Evolutionary conservation across 495 filamentous ascomycete species (phyloP), one percentile per base, ranked within the genome.

Genomic region (Penicillium cataractarum): DNA sequence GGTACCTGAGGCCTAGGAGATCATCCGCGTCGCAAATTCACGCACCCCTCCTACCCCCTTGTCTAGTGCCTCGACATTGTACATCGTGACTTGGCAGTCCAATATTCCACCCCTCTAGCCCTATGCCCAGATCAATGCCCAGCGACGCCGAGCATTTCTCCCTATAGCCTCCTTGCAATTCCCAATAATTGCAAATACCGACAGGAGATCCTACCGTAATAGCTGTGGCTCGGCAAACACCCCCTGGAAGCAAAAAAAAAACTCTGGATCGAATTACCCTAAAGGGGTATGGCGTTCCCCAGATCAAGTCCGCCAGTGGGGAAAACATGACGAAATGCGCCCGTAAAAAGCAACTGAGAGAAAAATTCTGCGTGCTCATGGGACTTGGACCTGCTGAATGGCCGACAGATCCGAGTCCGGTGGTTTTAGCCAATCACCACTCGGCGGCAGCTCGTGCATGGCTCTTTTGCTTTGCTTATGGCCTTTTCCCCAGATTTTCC

Each of bases 401-500:
- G 70, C 59, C 49, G 50, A 63, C 32, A n/a, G 44, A 63, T 65
- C 70, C 70, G 68, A 68, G 65, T 37, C 26, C 54, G 70, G 70
- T 31, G 49, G 0, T 15, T 27, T n/a, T 4, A 0, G 29, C 29
- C 29, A 51, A 51, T 51, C 26, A 31, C 26, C 49, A 51, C 24
- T 13, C 24, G 2, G 13, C 24, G 21, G 12, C 24, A 9, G 27
- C 6, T 7, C 51, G 12, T 39, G 53, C n/a, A n/a, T n/a, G n/a
- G n/a, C 55, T 39, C 52, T 26, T 33, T 22, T 49, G 26, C 31
- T 54, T 40, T 15, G 24, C 9, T 35, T 19, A 50, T 55, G 22
- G 51, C 49, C 26, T 37, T 49, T 71, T 65, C 68, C 70, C 70
- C 70, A 63, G 66, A 67, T 65, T 71, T 68, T 66, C 57, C 31